These are phyloP conservation scores for Ceriops tagal DNA, from an alignment of 345 rosid genomes.

Conservation along the genomic window DNA sequence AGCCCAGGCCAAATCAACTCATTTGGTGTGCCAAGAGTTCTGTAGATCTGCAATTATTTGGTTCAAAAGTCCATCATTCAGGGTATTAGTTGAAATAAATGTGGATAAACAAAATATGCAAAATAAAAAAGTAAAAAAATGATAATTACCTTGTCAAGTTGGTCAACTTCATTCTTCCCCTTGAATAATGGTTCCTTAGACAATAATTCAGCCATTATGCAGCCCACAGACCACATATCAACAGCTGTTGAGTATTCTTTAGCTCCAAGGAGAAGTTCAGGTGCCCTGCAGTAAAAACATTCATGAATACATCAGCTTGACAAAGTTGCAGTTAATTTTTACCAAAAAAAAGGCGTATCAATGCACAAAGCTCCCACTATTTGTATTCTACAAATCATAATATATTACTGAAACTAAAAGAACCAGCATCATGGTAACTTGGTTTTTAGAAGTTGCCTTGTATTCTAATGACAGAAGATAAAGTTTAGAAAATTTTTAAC, in stretches of 20 bases:
- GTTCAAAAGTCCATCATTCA: background rate
- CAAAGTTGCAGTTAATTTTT: background rate
- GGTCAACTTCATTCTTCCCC: slow-evolving; percentile 70
- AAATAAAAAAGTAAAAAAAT: background rate
- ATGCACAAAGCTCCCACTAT: background rate
- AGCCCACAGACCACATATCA: slow-evolving; percentile 96
- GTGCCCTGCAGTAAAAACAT: slow-evolving; percentile 54
- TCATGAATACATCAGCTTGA: slow-evolving; percentile 7
- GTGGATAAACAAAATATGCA: background rate
- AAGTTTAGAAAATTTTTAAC: no score
- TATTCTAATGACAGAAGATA: no score
- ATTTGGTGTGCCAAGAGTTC: slow-evolving; percentile 72
- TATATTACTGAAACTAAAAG: no score
- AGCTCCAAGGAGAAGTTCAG: slow-evolving; percentile 77
- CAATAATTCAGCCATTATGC: slow-evolving; percentile 89
- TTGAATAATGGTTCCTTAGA: slow-evolving; percentile 64
- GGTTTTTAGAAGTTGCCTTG: no score
- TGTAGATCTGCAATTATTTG: slow-evolving; percentile 50
- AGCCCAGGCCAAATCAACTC: slow-evolving; percentile 70
- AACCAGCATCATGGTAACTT: no score
- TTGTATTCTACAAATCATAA: no score
- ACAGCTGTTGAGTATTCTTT: slow-evolving; percentile 76
- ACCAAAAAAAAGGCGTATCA: background rate
- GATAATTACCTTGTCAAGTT: slow-evolving; percentile 57
- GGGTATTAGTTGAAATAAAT: background rate